Conservation (phyloP, 495 filamentous ascomycete species). For the Patellaria atrata region DNA sequence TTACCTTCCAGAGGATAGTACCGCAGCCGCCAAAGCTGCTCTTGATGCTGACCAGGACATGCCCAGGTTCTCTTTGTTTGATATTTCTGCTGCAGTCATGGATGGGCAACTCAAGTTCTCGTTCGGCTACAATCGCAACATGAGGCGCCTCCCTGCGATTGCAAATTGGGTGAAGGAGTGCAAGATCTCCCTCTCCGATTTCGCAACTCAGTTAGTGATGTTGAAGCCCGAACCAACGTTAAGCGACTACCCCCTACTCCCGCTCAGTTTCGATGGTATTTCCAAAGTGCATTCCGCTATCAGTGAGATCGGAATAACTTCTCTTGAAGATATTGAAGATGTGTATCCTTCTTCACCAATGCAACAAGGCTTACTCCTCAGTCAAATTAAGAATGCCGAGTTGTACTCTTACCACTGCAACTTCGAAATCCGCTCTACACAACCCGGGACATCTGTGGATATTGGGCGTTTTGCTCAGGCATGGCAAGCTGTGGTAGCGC, state of each 20-base stretch:
- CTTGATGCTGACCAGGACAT: conserved; percentile 42
- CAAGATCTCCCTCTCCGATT: conserved; percentile 36
- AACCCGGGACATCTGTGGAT: conserved; percentile 21
- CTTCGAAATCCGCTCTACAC: conserved; percentile 37
- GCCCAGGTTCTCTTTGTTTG: conserved; percentile 51
- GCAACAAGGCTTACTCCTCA: conserved; percentile 53
- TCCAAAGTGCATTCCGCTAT: no score
- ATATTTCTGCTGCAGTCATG: conserved; percentile 46
- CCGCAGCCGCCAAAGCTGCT: conserved; percentile 10
- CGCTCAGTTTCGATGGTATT: conserved; percentile 44
- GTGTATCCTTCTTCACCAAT: conserved; percentile 53
- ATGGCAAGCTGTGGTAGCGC: conserved; percentile 35
- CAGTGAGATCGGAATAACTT: conserved; percentile 30
- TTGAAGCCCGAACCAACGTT: conserved; percentile 40
- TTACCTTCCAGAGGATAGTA: conserved; percentile 27
- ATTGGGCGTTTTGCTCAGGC: conserved; percentile 28
- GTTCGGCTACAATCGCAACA: conserved; percentile 48
- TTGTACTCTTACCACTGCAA: conserved; percentile 48
- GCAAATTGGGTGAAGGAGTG: conserved; percentile 45
- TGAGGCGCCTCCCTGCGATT: conserved; percentile 43
- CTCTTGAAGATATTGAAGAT: conserved; percentile 38
- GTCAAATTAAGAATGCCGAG: conserved; percentile 39
- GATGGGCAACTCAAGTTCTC: conserved; percentile 46
- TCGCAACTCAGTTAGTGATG: conserved; percentile 36
- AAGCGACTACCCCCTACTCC: conserved; percentile 48